Evolutionary conservation across 179 eudicot genomes (phyloP), one percentile per base, ranked within the genome.

Genomic region (Silene noctiflora): DNA sequence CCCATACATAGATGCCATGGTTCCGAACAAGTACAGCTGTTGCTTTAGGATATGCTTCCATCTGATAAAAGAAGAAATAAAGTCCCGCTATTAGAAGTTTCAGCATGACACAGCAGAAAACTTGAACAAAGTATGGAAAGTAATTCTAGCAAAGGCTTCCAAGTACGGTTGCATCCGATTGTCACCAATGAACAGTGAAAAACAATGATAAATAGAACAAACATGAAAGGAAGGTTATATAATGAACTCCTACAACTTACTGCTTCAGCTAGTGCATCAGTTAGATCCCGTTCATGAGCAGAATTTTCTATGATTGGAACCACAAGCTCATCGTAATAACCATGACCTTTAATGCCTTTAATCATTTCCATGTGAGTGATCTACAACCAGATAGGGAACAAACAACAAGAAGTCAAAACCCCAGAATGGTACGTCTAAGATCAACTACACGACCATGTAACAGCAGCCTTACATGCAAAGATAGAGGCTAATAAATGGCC

Each of bases 321-420:
- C 46, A 95, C 98, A 82, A 95, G 98, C 72, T 95, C 98, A 74
- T 95, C 99, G 78, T 93, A 89, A 75, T 95, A 95, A 48, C 99
- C 99, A 89, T 95, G 99, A 55, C 99, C 99, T 82, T 90, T 94
- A 81, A 95, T 95, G 76, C 99, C 99, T 86, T 95, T 95, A 59
- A 93, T 95, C 98, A 95, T 95, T 84, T 95, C 99, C 99, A 95
- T 95, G 82, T 95, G 97, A 80, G 92, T 93, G 80, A 95, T 93
- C 99, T 95, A 75, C 61, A 60, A 13, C 29, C 60, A 77, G 31
- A 67, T 8, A 74, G 51, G 51, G 8, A 61, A 11, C 11, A 21
- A 53, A 53, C 39, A 72, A 62, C 55, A 55, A 46, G 48, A 71
- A 67, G 44, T 66, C 64, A 29, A 19, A 55, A 46, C 35, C n/a